A percentile compares a stretch with the other conserved stretches of the same genome.
These are phyloP conservation scores for Aspergillus sojae DNA, from an alignment of 2,329 filamentous ascomycete genomes.

Conservation along the genomic window DNA sequence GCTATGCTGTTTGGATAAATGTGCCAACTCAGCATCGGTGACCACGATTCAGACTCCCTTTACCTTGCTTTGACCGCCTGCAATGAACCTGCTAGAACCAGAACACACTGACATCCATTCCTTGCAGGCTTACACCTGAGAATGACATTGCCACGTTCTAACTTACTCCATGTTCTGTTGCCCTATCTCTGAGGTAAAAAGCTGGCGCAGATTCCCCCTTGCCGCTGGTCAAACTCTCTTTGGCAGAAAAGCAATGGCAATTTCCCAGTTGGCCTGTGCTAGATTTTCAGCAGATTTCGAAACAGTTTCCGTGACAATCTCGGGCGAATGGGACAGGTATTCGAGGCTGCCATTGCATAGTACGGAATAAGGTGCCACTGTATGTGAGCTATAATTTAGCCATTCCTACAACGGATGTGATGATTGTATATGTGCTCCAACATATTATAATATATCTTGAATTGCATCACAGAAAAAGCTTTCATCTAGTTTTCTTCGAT, in stretches of 20 bases:
- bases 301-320: not conserved
- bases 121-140: not conserved
- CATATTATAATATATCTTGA: not conserved
- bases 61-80: not conserved
- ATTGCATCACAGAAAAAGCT: not conserved
- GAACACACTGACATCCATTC: not conserved
- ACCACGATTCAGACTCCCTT: not conserved
- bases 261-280: not conserved
- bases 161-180: not conserved
- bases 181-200: not conserved
- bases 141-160: not conserved
- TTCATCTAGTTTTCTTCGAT: constrained; percentile 3
- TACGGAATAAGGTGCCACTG: not conserved
- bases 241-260: not conserved
- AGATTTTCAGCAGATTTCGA: not conserved
- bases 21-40: not conserved
- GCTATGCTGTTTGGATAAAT: not conserved
- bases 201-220: not conserved
- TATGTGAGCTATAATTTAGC: not conserved
- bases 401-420: not conserved
- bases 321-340: not conserved
- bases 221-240: not conserved
- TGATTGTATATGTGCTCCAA: not conserved
- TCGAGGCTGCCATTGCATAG: not conserved
- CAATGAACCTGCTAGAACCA: not conserved